Evolutionary conservation across 2,329 filamentous ascomycete species (phyloP), one percentile per base, ranked within the genome.

Genomic region (Fonsecaea erecta): DNA sequence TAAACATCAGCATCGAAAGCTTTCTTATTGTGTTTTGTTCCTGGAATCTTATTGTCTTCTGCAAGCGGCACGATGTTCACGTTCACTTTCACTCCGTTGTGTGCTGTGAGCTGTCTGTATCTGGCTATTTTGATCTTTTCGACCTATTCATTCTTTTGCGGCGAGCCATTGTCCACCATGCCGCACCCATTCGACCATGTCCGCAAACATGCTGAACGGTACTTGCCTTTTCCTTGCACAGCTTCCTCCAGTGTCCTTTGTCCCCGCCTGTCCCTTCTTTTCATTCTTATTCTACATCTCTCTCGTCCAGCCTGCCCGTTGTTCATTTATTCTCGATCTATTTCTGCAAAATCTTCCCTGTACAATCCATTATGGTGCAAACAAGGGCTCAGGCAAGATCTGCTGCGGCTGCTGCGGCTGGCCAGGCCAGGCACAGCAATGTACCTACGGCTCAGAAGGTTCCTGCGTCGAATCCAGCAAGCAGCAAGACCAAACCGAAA

Each of bases 121-220:
- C n/a, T 48, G 46, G 54, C 55, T n/a, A n/a, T 63, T 52, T 9
- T 14, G 58, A 3, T 28, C 46, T 11, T 52, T 40, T 28, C 5
- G 30, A n/a, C 30, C n/a, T 30, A 9, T 24, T 51, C 24, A 43
- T 43, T 43, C 52, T 12, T 24, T 26, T 3, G 9, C 43, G 14
- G 18, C 4, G 21, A 18, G 43, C 43, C 54, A 58, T 63, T 63
- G 54, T 63, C 32, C 21, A 21, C 51, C 24, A 60, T 64, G 62
- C 37, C 30, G 12, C 40, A 52, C 34, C 56, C 52, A 26, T 52
- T 60, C 28, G 24, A 18, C n/a, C 18, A 26, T 51, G 35, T 34
- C 52, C 21, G 62, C 48, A 60, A 64, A 59, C 62, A 28, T 46
- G n/a, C 28, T 9, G 28, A 30, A 12, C 21, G n/a, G 18, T 62